phyloP scores from a whole-genome alignment of 75 land plant species.

The Chamaecyparis obtusa region DNA sequence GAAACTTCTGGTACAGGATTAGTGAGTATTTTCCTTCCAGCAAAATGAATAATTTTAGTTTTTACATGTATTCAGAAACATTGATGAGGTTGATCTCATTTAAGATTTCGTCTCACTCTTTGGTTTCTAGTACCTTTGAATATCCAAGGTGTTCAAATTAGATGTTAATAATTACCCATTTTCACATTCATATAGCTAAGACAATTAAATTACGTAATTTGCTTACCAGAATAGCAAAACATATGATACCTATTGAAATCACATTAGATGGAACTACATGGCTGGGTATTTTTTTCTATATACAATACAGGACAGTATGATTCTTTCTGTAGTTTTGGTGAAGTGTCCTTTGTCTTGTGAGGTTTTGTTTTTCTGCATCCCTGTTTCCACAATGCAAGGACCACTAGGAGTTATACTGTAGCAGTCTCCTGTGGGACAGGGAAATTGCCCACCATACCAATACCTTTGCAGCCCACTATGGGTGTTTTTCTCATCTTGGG shows the following conservation, averaged over 20 bases:
- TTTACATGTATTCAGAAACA: background rate
- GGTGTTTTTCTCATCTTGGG: no score
- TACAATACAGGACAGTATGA: background rate
- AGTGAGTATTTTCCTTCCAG: conserved; percentile 43
- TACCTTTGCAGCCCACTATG: no score
- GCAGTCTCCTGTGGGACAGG: no score
- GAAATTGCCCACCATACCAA: no score
- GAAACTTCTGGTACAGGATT: conserved; percentile 91
- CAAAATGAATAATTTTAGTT: background rate
- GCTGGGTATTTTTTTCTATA: background rate
- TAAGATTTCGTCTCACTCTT: background rate
- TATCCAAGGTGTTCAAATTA: background rate
- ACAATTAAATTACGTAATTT: background rate
- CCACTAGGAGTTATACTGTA: no score
- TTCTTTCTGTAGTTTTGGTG: no score
- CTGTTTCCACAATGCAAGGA: no score
- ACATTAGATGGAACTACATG: background rate
- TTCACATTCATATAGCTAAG: background rate
- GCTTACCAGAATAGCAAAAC: background rate
- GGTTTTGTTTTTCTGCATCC: no score
- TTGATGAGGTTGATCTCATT: background rate
- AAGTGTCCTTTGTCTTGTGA: no score
- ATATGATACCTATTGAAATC: background rate
- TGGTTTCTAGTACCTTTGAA: background rate
- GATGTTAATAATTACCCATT: background rate